Base-by-base conservation (phyloP, 2,329 filamentous ascomycete genomes). In the Dryadomyces quercivorus region DNA sequence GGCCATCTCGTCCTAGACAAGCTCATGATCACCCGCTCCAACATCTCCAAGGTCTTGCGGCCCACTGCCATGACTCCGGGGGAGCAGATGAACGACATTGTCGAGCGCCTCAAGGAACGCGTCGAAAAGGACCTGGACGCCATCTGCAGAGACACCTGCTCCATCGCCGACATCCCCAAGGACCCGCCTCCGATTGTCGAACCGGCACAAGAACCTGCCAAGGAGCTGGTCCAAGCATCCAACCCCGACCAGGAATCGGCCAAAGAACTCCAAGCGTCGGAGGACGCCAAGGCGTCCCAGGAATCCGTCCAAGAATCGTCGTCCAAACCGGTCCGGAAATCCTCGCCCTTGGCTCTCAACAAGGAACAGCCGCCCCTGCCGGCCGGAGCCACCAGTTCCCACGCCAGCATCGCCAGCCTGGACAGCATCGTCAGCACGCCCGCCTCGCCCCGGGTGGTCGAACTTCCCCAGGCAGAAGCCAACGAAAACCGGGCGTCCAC, bases 1-100 rank as follows among this genome's bases (percentile, higher is more conserved):
- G 76, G 76, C 0, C 76, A 80, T 55, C 69, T 76, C 21, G 69
- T 80, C 15, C 57, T 77, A n/a, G 72, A 76, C 61, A 75, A 75
- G 59, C 71, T 70, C 5, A 64, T 77, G 9, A 66, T 72, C 13
- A 69, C 72, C 8, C 65, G 66, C 16, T 58, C 69, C 26, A 68
- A 69, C 42, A 64, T 62, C 16, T 60, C 61, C 9, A 63, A 60
- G 21, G 63, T 59, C 36, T 62, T 59, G 21, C 63, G 61, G 48
- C 69, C 69, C 49, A 55, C 60, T 16, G 70, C 66, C 56, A 51
- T 63, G 4, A 63, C 65, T 13, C 61, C 59, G 8, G 67, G 71
- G 38, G 63, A 71, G 13, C 69, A 72, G 55, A 64, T 67, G 46
- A 66, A 69, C 40, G 63, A 57, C 0, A 60, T 77, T 7, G 59